Base-by-base conservation (phyloP, 2,329 filamentous ascomycete species). In the Aspergillus thermomutatus region DNA sequence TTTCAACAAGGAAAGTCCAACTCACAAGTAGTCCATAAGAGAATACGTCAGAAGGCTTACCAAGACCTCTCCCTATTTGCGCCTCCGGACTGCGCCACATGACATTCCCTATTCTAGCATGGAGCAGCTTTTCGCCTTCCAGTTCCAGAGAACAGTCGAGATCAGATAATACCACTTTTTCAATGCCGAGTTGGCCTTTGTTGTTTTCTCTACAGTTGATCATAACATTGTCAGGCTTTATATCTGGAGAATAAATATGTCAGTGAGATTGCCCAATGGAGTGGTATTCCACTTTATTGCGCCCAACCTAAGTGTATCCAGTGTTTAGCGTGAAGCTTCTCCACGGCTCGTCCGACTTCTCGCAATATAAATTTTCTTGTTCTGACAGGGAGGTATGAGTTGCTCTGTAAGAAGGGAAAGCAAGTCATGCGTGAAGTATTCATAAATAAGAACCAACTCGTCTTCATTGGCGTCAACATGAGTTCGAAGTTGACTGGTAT, bases 21-120 rank as follows among this genome's bases (percentile, higher is more conserved):
- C 28, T 53, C 23, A 40, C 31, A 26, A 37, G 49, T 14, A 40
- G 31, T 27, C 43, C 34, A 37, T 26, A 49, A 47, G 31, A 34
- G 37, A 41, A 54, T 47, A 37, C 50, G 41, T 23, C 54, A 28
- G 45, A 46, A 46, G 43, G 43, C 7, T 46, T 46, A 46, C 43
- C 21, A 17, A 46, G 25, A 17, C 43, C 43, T 21, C 25, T 46
- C 21, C 43, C 43, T 46, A 46, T 46, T 8, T 25, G 43, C 21
- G n/a, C 43, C 43, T 46, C 43, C 7, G 43, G 43, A 46, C 43
- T 46, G 43, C 43, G 21, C 43, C 21, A 46, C 10, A 46, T 46
- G 3, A 46, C 10, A 1, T 26, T 46, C 2, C 21, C 21, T 46
- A 46, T 23, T 46, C 43, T 21, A 26, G 21, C 43, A 17, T 46